Percentiles rank a stretch among this genome's conserved stretches.
phyloP scores from a whole-genome alignment of 176 grass and related monocot genomes.

The Tuctoria greenei region DNA sequence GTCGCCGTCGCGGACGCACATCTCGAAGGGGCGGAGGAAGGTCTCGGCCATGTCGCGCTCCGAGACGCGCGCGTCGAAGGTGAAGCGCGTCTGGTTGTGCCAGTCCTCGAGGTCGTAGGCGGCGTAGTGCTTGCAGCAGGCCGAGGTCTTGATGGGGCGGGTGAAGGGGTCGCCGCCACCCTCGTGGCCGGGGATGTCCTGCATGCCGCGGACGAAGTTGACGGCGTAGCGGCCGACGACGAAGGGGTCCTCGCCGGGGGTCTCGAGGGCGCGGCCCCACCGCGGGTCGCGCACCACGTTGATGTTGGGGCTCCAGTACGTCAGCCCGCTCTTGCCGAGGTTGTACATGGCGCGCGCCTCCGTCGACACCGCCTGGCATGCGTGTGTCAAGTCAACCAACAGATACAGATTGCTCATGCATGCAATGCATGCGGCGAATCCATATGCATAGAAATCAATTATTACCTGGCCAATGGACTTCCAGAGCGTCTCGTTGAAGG shows the following conservation, averaged over 20 bases:
- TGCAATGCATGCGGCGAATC: too few relatives aligned
- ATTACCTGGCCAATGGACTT: slow-evolving; percentile 44
- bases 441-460: too few relatives aligned
- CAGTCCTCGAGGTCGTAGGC: slow-evolving; percentile 46
- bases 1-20: slow-evolving; percentile 39
- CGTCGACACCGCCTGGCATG: slow-evolving; percentile 38
- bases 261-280: slow-evolving; percentile 85
- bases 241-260: slow-evolving; percentile 73
- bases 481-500: slow-evolving; percentile 55
- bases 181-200: slow-evolving; percentile 10
- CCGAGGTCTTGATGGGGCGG: slow-evolving; percentile 34
- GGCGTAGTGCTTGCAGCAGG: slow-evolving; percentile 54
- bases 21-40: slow-evolving; percentile 40
- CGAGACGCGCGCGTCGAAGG: slow-evolving; percentile 37
- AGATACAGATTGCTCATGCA: neutral
- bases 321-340: slow-evolving; percentile 36
- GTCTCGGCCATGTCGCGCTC: slow-evolving; percentile 51
- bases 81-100: slow-evolving; percentile 30
- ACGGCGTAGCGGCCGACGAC: slow-evolving; percentile 38
- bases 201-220: slow-evolving; percentile 42
- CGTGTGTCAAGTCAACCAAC: neutral
- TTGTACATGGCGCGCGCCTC: slow-evolving; percentile 64
- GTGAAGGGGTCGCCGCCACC: neutral
- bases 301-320: slow-evolving; percentile 56
- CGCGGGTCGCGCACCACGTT: slow-evolving; percentile 57